Percentiles rank a stretch among this genome's conserved stretches.
phyloP scores from a whole-genome alignment of 306 rosid genomes.

The Echinosophora koreensis region DNA sequence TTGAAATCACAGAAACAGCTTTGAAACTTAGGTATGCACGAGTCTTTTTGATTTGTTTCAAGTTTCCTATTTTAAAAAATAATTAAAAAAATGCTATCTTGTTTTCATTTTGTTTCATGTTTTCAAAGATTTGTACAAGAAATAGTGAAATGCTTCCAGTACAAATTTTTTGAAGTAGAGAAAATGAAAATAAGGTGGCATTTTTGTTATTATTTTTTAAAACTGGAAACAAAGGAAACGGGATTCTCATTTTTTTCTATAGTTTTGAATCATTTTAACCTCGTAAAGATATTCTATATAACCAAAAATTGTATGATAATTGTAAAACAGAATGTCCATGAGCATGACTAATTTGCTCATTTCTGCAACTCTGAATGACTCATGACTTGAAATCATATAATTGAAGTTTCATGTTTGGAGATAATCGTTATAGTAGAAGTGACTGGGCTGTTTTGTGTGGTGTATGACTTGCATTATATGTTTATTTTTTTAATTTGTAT shows the following conservation, averaged over 20 bases:
- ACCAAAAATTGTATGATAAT: neutral
- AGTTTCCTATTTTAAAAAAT: too few species aligned
- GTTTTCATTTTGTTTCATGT: too few species aligned
- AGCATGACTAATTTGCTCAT: neutral
- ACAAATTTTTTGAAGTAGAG: too few species aligned
- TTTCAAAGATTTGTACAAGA: too few species aligned
- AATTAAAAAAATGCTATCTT: too few species aligned
- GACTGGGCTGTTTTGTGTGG: neutral
- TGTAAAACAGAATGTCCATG: conserved; percentile 22
- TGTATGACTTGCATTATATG: conserved; percentile 23
- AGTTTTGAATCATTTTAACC: conserved; percentile 26
- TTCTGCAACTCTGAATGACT: conserved; percentile 16
- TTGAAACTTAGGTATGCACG: neutral
- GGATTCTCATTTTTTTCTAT: neutral
- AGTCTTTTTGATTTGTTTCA: too few species aligned
- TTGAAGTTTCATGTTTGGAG: conserved; percentile 11
- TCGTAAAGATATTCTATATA: neutral
- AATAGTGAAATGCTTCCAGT: too few species aligned
- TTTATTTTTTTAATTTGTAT: conserved; percentile 18
- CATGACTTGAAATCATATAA: conserved; percentile 22
- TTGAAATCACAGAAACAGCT: neutral
- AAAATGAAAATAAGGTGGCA: too few species aligned
- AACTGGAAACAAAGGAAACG: too few species aligned
- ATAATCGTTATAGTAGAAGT: neutral
- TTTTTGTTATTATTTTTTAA: too few species aligned